phyloP scores from a whole-genome alignment of 352 stramenopile genomes.

The Pythium sp. region DNA sequence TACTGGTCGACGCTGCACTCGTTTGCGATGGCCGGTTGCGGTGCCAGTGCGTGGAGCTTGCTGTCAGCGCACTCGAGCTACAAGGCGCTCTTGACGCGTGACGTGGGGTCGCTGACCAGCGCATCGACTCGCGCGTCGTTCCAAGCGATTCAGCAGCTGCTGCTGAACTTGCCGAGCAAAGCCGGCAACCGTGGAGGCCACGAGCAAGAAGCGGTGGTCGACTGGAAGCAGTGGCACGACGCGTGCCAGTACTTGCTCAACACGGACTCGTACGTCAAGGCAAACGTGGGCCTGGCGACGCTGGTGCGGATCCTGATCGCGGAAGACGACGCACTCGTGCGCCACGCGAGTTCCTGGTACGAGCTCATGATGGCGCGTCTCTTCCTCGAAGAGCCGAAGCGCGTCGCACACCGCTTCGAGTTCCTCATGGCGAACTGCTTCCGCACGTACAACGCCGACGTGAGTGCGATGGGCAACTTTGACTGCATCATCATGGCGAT shows the following conservation, averaged over 20 bases:
- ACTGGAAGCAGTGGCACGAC: constrained; percentile 71
- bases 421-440: constrained; percentile 81
- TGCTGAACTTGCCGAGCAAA: constrained; percentile 64
- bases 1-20: constrained; percentile 73
- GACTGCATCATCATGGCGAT: constrained; percentile 80
- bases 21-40: constrained; percentile 49
- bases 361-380: constrained; percentile 80
- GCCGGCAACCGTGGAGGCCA: constrained; percentile 13
- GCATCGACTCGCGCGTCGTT: constrained; percentile 48
- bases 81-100: constrained; percentile 44
- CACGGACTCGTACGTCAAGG: constrained; percentile 50
- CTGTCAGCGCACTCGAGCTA: constrained; percentile 56
- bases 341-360: constrained; percentile 57
- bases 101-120: constrained; percentile 37
- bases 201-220: constrained; percentile 12
- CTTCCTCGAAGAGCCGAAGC: constrained; percentile 74
- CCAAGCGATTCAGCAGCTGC: constrained; percentile 54
- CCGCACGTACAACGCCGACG: constrained; percentile 35
- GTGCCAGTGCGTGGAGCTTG: constrained; percentile 53
- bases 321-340: constrained; percentile 41
- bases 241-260: constrained; percentile 56
- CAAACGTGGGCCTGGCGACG: constrained; percentile 40
- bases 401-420: constrained; percentile 67
- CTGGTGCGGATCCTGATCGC: constrained; percentile 57
- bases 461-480: constrained; percentile 66